A percentile compares a stretch with the other conserved stretches of the same genome.
These are phyloP conservation scores for Stenogyne calaminthoides DNA, from an alignment of 305 asterid species.

Conservation along the genomic window DNA sequence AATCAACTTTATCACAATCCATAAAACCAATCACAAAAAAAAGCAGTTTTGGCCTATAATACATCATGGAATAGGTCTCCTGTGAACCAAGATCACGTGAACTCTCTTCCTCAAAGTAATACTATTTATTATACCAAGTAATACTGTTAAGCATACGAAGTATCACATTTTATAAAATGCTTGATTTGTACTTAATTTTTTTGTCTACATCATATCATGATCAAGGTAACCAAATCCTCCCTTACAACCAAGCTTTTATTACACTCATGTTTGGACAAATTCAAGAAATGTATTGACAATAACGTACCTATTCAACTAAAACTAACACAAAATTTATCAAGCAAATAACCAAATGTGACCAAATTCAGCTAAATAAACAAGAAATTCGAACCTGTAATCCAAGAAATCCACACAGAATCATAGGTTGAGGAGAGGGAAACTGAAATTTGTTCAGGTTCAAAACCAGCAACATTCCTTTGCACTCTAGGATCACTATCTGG, in stretches of 20 bases:
- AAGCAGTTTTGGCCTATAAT: background rate
- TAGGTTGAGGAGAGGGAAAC: constrained; percentile 70
- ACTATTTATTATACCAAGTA: too few relatives aligned
- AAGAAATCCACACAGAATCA: constrained; percentile 90
- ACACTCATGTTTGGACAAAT: constrained; percentile 8
- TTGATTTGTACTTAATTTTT: too few relatives aligned
- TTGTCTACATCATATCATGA: background rate
- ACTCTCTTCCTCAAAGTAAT: too few relatives aligned
- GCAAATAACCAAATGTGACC: background rate
- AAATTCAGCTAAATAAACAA: background rate
- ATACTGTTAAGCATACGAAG: too few relatives aligned
- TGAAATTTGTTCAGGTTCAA: constrained; percentile 83
- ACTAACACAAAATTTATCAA: background rate
- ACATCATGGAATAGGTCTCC: background rate
- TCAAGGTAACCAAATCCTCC: background rate
- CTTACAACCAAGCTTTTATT: background rate
- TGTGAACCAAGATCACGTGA: too few relatives aligned
- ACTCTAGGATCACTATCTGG: constrained; percentile 88
- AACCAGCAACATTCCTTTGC: constrained; percentile 62
- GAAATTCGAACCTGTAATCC: constrained; percentile 73
- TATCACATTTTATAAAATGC: too few relatives aligned
- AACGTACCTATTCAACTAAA: background rate
- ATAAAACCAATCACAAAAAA: background rate
- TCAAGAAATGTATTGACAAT: background rate
- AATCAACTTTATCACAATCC: constrained; percentile 7